Base-by-base conservation (phyloP, 1,284 basidiomycete species). In the Acaromyces ingoldii region DNA sequence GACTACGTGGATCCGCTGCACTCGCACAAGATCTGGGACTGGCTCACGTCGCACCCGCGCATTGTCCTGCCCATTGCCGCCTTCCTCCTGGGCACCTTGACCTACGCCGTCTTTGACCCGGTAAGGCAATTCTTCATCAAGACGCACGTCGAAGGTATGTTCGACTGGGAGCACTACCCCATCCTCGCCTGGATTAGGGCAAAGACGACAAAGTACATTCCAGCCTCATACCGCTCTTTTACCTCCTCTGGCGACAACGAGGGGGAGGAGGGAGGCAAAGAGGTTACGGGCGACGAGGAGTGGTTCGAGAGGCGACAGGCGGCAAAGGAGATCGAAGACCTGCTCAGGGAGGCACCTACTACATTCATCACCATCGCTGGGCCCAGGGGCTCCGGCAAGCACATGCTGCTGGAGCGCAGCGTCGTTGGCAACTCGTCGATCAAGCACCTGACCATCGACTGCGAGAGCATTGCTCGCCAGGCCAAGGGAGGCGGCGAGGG, bases 341-440 rank as follows among this genome's bases (percentile, higher is more conserved):
- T 90, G 78, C 78, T 93, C 13, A 77, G 79, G 7, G 89, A 92
- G 62, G 77, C 82, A 37, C 89, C 89, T 6, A 80, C 87, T 84
- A 81, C 80, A 0, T 82, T 82, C 61, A 78, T 81, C 60, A 78
- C 93, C 58, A 77, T 98, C 19, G 86, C 92, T 43, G 93, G 93
- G 1, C 93, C 93, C 0, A 85, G 87, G 54, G 93, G 93, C 1
- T 89, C 87, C 57, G 92, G 93, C 4, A 97, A 97, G 77, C 81
- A 81, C 3, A 80, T 80, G 6, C 81, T 97, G 76, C 76, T 95
- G 2, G 76, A 82, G 6, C 75, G 80, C 2, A 79, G 88, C 4
- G 43, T 65, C 21, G 51, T 55, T 21, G 47, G 48, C 44, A 58
- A 63, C 34, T n/a, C 25, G 15, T 10, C 15, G 19, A 51, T 63